phyloP scores from a whole-genome alignment of 768 basidiomycete genomes.

The Suillus subaureus region DNA sequence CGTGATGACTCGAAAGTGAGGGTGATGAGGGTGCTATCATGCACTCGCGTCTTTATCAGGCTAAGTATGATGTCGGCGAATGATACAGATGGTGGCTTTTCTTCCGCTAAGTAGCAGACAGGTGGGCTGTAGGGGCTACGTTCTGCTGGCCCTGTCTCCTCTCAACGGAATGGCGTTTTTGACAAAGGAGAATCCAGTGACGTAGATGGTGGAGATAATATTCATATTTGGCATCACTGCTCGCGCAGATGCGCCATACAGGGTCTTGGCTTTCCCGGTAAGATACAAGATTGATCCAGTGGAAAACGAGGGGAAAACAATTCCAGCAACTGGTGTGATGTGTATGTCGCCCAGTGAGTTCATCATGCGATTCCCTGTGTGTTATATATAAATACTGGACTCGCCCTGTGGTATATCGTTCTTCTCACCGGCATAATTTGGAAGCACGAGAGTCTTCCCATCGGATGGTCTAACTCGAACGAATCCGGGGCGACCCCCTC shows the following conservation, averaged over 20 bases:
- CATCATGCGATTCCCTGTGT: slow-evolving; percentile 60
- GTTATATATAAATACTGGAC: slow-evolving; percentile 1
- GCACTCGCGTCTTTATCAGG: slow-evolving; percentile 22
- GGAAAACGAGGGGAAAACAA: slow-evolving; percentile 57
- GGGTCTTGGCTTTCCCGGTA: slow-evolving; percentile 55
- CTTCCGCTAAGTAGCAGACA: slow-evolving; percentile 52
- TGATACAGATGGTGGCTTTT: slow-evolving; percentile 30
- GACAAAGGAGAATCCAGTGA: slow-evolving; percentile 56
- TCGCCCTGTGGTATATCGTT: background rate
- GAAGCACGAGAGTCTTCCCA: slow-evolving; percentile 55
- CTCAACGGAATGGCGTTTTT: slow-evolving; percentile 57
- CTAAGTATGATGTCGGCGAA: slow-evolving; percentile 35
- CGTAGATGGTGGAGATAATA: slow-evolving; percentile 47
- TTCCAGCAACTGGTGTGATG: slow-evolving; percentile 54
- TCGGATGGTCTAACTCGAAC: slow-evolving; percentile 59
- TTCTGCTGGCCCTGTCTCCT: slow-evolving; percentile 32
- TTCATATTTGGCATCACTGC: slow-evolving; percentile 52
- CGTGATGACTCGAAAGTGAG: slow-evolving; percentile 50
- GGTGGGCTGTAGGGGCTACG: slow-evolving; percentile 63
- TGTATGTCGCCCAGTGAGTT: slow-evolving; percentile 66
- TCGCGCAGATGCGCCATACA: slow-evolving; percentile 50
- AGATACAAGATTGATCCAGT: slow-evolving; percentile 61
- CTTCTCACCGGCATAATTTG: slow-evolving; percentile 57
- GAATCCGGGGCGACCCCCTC: slow-evolving; percentile 65
- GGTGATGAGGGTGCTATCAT: slow-evolving; percentile 45